Evolutionary conservation across 75 land plant species (phyloP), one percentile per base, ranked within the genome.

Genomic region (Sequoia sempervirens): DNA sequence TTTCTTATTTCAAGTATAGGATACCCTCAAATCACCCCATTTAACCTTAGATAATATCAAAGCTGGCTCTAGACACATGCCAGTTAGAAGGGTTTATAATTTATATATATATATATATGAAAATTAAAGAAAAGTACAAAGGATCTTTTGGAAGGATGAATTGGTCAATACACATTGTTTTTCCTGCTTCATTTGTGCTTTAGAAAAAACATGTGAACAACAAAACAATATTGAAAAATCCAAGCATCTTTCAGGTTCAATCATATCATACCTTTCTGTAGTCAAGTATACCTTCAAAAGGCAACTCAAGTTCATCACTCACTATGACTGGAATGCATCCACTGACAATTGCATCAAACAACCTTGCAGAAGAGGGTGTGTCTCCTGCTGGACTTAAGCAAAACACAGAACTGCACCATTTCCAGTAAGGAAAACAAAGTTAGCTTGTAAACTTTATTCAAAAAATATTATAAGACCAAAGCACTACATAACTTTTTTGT

Each of bases 301-400:
- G 99, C 83, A 90, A 97, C 86, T 96, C 99, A 84, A 96, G 82
- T 84, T 96, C 99, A 87, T 96, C 99, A 92, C 99, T 96, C 79
- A 96, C 93, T 37, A 96, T 88, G 45, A 96, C 99, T 53, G 99
- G 99, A 83, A 96, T 96, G 86, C 99, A 96, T 20, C 99, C 99
- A 88, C 99, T 96, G 70, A 95, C 95, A 83, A 96, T 92, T 53
- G 99, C 99, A 91, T 96, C 99, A 87, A 95, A 96, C 78, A 96
- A 87, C 64, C 99, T 87, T 52, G 99, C 97, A 79, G 99, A 96
- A 61, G 99, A 96, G 53, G 99, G 99, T 68, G 97, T 96, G 86
- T 96, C 99, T 75, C 99, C 99, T 76, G 99, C 99, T 30, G 99
- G 99, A 79, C 92, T 93, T 66, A 95, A 87, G 89, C 99, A 96